Base-by-base conservation (phyloP, 768 basidiomycete species). In the Leccinellum rugosiceps region DNA sequence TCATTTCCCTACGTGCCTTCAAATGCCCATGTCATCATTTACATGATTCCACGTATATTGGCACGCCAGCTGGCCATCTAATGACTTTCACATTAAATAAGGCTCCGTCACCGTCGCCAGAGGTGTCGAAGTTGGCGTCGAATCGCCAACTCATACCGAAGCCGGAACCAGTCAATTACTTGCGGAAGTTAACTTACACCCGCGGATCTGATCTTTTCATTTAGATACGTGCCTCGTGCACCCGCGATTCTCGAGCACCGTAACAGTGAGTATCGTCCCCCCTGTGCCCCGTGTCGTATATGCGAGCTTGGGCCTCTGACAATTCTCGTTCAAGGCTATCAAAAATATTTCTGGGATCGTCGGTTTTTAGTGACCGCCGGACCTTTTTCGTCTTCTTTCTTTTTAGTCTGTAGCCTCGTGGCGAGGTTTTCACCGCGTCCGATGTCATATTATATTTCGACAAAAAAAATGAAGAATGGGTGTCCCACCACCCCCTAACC, bases 121-220 rank as follows among this genome's bases (percentile, higher is more conserved):
- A 48, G 57, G 49, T 26, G 48, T 58, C 41, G 58, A n/a, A n/a
- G n/a, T 43, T 28, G 45, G 41, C 41, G 41, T 19, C 28, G 44
- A 54, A 60, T 47, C 55, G 55, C 64, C 58, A 66, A 53, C 57
- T 61, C 58, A 65, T 48, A 52, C 59, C 58, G 60, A 69, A 63
- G 53, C 45, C 52, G 58, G 58, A 54, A 51, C 32, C 57, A 44
- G 50, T 57, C 60, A 58, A 60, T 61, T 64, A 61, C 53, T 46
- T 60, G 54, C 41, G 57, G 45, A 31, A 34, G 51, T 28, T n/a
- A 26, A 57, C 57, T 69, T 69, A 71, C 57, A 57, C 62, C 70
- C 72, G 72, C 70, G 70, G 72, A 69, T 69, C 67, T 69, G 50
- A 61, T 54, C 53, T 57, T 46, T 63, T 58, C 64, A 58, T 63